Conservation (phyloP, 2,329 filamentous ascomycete species). For the Cryphonectria parasitica region DNA sequence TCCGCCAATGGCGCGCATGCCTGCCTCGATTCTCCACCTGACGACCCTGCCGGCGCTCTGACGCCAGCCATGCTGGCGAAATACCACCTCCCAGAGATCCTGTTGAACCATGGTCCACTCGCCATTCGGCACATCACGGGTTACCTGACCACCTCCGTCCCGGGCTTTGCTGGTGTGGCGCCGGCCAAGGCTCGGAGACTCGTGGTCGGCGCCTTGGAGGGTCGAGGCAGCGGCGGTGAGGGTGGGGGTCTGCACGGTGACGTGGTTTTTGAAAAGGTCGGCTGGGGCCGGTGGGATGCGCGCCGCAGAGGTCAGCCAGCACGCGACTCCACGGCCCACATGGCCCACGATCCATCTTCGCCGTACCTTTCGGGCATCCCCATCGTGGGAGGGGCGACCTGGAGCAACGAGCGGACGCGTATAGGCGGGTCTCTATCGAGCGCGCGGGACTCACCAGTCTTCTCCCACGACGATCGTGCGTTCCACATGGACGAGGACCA, state of each 20-base stretch:
- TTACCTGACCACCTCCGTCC: slow-evolving; percentile 89
- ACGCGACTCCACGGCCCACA: slow-evolving; percentile 45
- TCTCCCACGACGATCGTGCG: slow-evolving; percentile 72
- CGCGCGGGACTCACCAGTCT: slow-evolving; percentile 72
- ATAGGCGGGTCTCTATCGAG: slow-evolving; percentile 60
- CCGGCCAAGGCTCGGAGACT: slow-evolving; percentile 88
- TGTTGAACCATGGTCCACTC: slow-evolving; percentile 85
- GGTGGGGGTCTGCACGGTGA: slow-evolving; percentile 68
- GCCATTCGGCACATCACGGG: slow-evolving; percentile 96
- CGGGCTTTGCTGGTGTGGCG: slow-evolving; percentile 87
- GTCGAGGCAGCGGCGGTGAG: slow-evolving; percentile 64
- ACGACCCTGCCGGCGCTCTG: slow-evolving; percentile 78
- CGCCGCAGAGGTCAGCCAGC: slow-evolving; percentile 68
- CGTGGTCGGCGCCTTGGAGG: slow-evolving; percentile 90
- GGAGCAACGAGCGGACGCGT: slow-evolving; percentile 52
- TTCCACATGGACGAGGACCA: slow-evolving; percentile 72
- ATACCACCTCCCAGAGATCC: slow-evolving; percentile 86
- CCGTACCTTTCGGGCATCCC: slow-evolving; percentile 58
- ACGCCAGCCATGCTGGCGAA: slow-evolving; percentile 84
- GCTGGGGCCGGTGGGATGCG: slow-evolving; percentile 96
- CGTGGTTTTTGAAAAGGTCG: slow-evolving; percentile 90
- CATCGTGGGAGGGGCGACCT: slow-evolving; percentile 52
- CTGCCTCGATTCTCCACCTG: slow-evolving; percentile 50
- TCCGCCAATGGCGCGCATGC: slow-evolving; percentile 33
- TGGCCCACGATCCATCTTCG: slow-evolving; percentile 46